A percentile compares a stretch with the other conserved stretches of the same genome.
phyloP scores from a whole-genome alignment of 305 asterid genomes.

The Solanum aculeatissimum region DNA sequence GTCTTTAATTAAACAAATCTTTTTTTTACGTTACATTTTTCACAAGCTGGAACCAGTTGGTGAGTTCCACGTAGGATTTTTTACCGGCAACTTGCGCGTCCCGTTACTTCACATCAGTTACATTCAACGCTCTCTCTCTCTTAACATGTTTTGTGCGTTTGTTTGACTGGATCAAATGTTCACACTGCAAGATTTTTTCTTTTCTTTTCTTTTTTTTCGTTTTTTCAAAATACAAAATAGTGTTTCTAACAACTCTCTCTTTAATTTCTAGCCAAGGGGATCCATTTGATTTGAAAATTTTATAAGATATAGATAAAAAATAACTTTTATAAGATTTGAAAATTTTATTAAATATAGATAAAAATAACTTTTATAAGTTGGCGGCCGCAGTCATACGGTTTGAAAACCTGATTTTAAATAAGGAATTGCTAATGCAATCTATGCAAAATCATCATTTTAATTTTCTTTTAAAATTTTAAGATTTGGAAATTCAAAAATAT shows the following conservation, averaged over 20 bases:
- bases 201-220: neutral
- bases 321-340: too few relatives aligned
- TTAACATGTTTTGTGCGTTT: neutral
- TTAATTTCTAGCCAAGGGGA: too few relatives aligned
- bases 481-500: too few relatives aligned
- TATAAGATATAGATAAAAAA: too few relatives aligned
- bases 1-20: neutral
- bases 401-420: too few relatives aligned
- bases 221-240: neutral
- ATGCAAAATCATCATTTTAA: too few relatives aligned
- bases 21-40: slow-evolving; percentile 2
- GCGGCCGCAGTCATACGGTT: too few relatives aligned
- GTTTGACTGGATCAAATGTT: slow-evolving; percentile 29
- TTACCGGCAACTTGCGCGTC: slow-evolving; percentile 3
- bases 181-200: slow-evolving; percentile 1
- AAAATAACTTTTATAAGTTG: too few relatives aligned
- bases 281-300: too few relatives aligned
- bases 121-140: neutral
- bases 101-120: slow-evolving; percentile 7
- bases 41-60: slow-evolving; percentile 1
- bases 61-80: neutral
- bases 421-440: too few relatives aligned
- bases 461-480: too few relatives aligned
- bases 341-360: too few relatives aligned
- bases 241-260: neutral